phyloP scores from a whole-genome alignment of 73 alveolate species.

The Paramecium sonneborni region DNA sequence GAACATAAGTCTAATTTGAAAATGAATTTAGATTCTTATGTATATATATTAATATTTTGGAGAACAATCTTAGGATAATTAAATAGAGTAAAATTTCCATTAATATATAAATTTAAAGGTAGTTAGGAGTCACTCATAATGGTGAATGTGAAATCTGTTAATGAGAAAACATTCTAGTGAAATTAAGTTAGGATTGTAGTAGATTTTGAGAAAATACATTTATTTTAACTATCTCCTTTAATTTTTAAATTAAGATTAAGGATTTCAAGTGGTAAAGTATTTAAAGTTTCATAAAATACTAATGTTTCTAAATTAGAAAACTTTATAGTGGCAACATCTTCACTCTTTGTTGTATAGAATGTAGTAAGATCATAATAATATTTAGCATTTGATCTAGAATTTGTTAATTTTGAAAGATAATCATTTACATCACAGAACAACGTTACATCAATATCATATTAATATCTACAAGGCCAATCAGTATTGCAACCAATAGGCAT shows the following conservation, averaged over 20 bases:
- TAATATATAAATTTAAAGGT: background rate
- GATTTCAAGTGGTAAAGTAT: background rate
- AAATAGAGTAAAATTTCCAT: background rate
- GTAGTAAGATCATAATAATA: background rate
- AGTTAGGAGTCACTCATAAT: background rate
- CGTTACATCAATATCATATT: background rate
- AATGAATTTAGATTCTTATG: background rate
- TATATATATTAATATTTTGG: background rate
- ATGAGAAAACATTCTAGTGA: background rate
- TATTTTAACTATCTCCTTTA: background rate
- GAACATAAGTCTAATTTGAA: background rate
- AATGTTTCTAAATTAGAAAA: background rate
- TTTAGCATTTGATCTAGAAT: background rate
- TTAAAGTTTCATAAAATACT: background rate
- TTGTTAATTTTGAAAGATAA: background rate
- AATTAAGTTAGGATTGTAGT: background rate
- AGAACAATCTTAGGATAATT: background rate
- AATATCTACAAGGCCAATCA: background rate
- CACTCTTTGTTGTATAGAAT: background rate
- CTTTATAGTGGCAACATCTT: background rate
- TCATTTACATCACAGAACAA: background rate
- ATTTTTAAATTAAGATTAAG: background rate
- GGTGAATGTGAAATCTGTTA: background rate
- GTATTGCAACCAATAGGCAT: slow-evolving; percentile 39
- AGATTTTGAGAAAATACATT: background rate